Conservation (phyloP, 2,329 filamentous ascomycete genomes). For the Microsporum ferrugineum region DNA sequence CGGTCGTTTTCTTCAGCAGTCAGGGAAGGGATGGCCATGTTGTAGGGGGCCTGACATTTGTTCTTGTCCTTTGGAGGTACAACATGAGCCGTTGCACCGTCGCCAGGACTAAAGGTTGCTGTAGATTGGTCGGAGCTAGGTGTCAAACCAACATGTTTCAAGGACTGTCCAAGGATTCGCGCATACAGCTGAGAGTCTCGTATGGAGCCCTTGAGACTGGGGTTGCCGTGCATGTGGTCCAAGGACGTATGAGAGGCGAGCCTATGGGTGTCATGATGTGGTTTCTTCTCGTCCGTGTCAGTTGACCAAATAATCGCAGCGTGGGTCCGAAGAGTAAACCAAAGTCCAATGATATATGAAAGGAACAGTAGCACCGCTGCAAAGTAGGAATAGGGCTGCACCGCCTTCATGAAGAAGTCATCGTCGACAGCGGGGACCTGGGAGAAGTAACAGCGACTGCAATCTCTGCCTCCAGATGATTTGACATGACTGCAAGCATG, state of each 20-base stretch:
- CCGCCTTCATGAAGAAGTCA: slow-evolving; percentile 78
- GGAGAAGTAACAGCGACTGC: slow-evolving; percentile 85
- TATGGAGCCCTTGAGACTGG: slow-evolving; percentile 51
- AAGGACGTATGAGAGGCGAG: neutral
- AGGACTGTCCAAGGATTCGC: slow-evolving; percentile 78
- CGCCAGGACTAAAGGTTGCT: neutral
- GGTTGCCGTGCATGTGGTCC: slow-evolving; percentile 20
- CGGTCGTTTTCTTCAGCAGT: slow-evolving; percentile 71
- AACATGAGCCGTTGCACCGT: slow-evolving; percentile 45
- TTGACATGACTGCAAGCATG: slow-evolving; percentile 43
- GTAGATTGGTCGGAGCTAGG: slow-evolving; percentile 20
- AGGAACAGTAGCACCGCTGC: slow-evolving; percentile 76
- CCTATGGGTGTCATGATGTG: slow-evolving; percentile 9
- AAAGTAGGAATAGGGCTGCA: slow-evolving; percentile 87
- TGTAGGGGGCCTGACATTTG: slow-evolving; percentile 26
- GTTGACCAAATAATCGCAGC: slow-evolving; percentile 94
- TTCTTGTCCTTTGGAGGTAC: slow-evolving; percentile 57
- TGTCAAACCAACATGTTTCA: slow-evolving; percentile 67
- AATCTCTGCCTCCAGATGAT: slow-evolving; percentile 47
- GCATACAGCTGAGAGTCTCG: slow-evolving; percentile 85
- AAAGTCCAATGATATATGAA: slow-evolving; percentile 83
- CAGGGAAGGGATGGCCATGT: slow-evolving; percentile 47
- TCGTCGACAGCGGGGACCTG: slow-evolving; percentile 76
- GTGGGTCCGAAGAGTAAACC: slow-evolving; percentile 92
- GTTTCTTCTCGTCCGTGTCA: slow-evolving; percentile 65